Percentiles rank a stretch among this genome's conserved stretches.
Conservation (phyloP, 179 eudicot genomes). For the Camellia oleifera region DNA sequence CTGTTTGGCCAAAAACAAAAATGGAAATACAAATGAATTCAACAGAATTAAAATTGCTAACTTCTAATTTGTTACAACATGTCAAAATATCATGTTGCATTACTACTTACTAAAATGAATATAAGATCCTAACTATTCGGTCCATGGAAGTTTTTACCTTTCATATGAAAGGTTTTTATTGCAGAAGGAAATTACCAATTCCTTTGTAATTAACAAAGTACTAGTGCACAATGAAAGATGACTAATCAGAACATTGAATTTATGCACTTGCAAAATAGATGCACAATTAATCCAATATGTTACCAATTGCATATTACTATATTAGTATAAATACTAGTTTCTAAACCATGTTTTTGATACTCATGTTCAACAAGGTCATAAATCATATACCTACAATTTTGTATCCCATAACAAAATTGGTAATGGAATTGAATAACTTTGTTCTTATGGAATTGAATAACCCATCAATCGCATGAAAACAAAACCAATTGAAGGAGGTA, state of each 20-base stretch:
- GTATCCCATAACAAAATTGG: not conserved
- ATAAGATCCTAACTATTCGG: not conserved
- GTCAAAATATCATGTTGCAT: too few relatives aligned
- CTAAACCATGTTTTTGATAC: not conserved
- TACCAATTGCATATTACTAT: not conserved
- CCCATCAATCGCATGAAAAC: not conserved
- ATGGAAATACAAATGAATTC: too few relatives aligned
- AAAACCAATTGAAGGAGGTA: not conserved
- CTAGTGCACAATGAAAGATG: not conserved
- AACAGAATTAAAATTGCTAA: too few relatives aligned
- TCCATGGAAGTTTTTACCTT: not conserved
- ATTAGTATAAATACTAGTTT: not conserved
- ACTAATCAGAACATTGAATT: not conserved
- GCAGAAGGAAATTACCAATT: not conserved
- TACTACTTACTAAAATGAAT: not conserved
- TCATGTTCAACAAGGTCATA: too few relatives aligned
- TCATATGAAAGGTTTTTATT: not conserved
- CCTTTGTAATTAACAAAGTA: not conserved
- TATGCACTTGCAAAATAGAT: not conserved
- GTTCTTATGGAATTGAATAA: not conserved
- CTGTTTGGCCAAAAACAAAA: too few relatives aligned
- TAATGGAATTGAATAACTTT: not conserved
- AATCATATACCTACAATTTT: too few relatives aligned
- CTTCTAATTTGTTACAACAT: not conserved
- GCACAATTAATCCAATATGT: not conserved